phyloP scores from a whole-genome alignment of 371 early-diverging fungal genomes.

The Haplosporangium sp. region DNA sequence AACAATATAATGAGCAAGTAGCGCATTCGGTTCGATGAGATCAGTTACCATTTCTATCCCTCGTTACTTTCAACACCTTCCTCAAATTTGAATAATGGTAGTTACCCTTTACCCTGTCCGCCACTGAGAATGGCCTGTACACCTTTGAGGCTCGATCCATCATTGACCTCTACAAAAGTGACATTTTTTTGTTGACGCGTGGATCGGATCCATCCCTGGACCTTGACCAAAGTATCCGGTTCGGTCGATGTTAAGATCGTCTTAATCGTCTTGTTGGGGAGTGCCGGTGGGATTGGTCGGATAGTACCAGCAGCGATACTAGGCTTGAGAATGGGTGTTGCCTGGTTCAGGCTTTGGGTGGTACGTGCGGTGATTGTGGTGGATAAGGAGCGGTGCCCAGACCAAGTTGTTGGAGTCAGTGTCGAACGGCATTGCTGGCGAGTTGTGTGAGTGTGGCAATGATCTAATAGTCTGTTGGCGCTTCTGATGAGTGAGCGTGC shows the following conservation, averaged over 20 bases:
- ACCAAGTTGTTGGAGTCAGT: too few relatives aligned
- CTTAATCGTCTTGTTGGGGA: conserved; percentile 47
- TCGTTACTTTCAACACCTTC: neutral
- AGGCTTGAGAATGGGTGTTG: conserved; percentile 3
- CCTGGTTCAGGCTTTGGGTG: neutral
- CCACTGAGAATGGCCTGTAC: conserved; percentile 78
- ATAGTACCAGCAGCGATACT: neutral
- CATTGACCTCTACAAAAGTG: conserved; percentile 80
- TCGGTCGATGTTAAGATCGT: conserved; percentile 28
- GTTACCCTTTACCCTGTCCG: conserved; percentile 65
- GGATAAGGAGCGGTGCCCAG: neutral
- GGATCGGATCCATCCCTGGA: conserved; percentile 88
- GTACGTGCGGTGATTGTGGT: neutral
- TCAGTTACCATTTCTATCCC: neutral
- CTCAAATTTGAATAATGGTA: neutral
- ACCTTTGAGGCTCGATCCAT: conserved; percentile 78
- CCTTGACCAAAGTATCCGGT: conserved; percentile 49
- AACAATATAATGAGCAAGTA: neutral
- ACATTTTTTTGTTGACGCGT: conserved; percentile 83
- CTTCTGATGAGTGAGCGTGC: too few relatives aligned
- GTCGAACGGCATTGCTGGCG: too few relatives aligned
- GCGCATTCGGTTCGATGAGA: neutral
- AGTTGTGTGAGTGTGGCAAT: neutral
- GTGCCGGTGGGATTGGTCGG: conserved; percentile 36
- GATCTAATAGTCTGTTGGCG: too few relatives aligned